Conservation (phyloP, 208 protist species). For the Crithidia mellificae region DNA sequence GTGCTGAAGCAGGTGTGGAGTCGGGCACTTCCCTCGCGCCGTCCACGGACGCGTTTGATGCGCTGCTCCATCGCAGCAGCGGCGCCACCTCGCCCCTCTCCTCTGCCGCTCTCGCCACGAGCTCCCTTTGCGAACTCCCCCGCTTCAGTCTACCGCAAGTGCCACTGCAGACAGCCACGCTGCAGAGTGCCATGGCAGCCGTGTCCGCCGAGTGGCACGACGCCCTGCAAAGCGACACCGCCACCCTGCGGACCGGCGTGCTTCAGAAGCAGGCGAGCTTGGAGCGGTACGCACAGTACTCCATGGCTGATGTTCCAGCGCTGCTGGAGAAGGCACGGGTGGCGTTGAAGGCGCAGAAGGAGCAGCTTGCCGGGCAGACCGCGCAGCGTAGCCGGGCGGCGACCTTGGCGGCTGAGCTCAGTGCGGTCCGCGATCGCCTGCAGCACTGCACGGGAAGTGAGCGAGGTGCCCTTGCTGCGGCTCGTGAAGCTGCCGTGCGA, state of each 20-base stretch:
- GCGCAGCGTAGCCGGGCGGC: conserved; percentile 13
- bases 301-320: conserved; percentile 36
- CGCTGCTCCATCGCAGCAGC: not conserved
- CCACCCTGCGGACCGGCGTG: not conserved
- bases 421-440: not conserved
- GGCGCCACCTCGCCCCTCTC: not conserved
- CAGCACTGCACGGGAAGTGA: not conserved
- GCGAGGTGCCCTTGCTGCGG: conserved; percentile 1
- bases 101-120: not conserved
- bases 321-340: conserved; percentile 40
- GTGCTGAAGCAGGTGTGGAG: not conserved
- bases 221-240: conserved; percentile 1
- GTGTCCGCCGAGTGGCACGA: conserved; percentile 13
- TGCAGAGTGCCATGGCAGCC: conserved; percentile 12
- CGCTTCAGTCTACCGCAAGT: conserved; percentile 12
- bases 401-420: conserved; percentile 1
- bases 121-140: not conserved
- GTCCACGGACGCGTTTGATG: not conserved
- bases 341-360: conserved; percentile 19
- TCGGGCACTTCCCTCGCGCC: not conserved
- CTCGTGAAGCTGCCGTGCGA: not conserved
- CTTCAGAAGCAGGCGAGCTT: conserved; percentile 34
- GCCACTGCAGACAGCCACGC: not conserved
- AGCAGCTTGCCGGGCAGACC: conserved; percentile 11
- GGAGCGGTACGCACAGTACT: conserved; percentile 63